Percentiles rank a stretch among this genome's conserved stretches.
Evolutionary conservation across 1,139 yeast species (phyloP).

Genomic region (Saccharomyces pastorianus): DNA sequence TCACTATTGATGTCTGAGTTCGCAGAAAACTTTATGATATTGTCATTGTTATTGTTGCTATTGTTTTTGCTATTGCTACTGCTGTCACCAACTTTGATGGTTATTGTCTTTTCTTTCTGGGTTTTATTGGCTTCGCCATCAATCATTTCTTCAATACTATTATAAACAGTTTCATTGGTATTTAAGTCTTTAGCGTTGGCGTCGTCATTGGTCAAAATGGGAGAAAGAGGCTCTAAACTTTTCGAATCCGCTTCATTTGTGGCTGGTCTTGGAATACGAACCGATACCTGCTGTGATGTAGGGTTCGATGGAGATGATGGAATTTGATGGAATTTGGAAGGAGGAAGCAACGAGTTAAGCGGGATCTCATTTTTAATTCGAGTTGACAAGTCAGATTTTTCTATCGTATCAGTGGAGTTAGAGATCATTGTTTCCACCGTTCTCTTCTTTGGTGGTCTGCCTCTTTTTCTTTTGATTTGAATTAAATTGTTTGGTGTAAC

Average conservation of each 20-base stretch:
- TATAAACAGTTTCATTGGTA: not conserved
- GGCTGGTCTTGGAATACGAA: not conserved
- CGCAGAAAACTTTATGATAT: slow-evolving; percentile 1
- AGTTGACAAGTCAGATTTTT: not conserved
- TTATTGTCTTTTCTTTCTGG: not conserved
- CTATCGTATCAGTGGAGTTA: not conserved
- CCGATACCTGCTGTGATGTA: not conserved
- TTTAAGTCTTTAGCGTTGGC: not conserved
- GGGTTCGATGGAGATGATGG: not conserved
- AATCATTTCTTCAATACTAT: not conserved
- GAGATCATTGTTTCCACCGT: slow-evolving; percentile 7
- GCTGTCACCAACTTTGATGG: not conserved
- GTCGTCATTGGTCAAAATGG: not conserved
- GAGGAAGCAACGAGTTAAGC: not conserved
- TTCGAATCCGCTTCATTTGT: not conserved
- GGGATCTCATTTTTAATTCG: not conserved
- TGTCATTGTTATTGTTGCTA: not conserved
- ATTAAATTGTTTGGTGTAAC: not conserved
- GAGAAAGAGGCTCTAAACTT: not conserved
- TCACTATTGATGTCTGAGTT: not conserved
- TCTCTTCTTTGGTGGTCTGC: slow-evolving; percentile 30
- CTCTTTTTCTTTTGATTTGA: slow-evolving; percentile 22
- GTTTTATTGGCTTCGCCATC: not conserved
- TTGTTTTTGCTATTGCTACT: not conserved
- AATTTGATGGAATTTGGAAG: not conserved